Conservation (phyloP, 441 rosid species). For the Cnidoscolus chayamansa region DNA sequence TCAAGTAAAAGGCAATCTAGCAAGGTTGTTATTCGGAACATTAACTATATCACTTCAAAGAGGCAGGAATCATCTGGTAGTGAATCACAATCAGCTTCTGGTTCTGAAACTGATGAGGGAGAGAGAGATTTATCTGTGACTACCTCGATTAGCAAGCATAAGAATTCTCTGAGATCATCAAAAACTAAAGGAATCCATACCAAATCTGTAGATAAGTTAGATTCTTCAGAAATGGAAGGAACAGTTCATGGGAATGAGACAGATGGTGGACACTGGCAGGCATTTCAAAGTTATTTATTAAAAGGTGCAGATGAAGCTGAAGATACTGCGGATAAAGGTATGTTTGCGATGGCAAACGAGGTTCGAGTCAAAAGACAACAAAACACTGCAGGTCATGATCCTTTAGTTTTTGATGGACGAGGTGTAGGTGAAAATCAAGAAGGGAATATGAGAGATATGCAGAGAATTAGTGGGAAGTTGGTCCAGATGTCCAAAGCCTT, state of each 20-base stretch:
- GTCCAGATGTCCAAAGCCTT: constrained; percentile 44
- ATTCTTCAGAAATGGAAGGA: constrained; percentile 39
- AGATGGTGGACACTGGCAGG: constrained; percentile 82
- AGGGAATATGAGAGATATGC: constrained; percentile 42
- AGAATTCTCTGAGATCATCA: constrained; percentile 37
- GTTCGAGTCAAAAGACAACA: constrained; percentile 48
- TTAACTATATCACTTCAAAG: constrained; percentile 77
- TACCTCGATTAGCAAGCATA: constrained; percentile 27
- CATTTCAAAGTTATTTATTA: constrained; percentile 74
- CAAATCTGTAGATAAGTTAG: constrained; percentile 29
- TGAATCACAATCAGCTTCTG: constrained; percentile 54
- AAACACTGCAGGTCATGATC: constrained; percentile 51
- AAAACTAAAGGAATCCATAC: constrained; percentile 31
- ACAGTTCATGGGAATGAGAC: constrained; percentile 42
- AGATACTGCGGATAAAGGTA: constrained; percentile 35
- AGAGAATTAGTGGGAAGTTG: constrained; percentile 41
- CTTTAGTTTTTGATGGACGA: constrained; percentile 47
- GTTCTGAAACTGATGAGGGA: constrained; percentile 49
- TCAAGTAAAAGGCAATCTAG: constrained; percentile 68
- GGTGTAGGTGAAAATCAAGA: constrained; percentile 43
- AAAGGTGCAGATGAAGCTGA: constrained; percentile 76
- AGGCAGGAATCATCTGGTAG: constrained; percentile 54
- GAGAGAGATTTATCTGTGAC: constrained; percentile 29
- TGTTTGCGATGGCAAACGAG: constrained; percentile 63
- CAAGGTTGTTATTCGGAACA: constrained; percentile 75